A percentile compares a stretch with the other conserved stretches of the same genome.
phyloP scores from a whole-genome alignment of 306 rosid genomes.

The Lupinus albus region DNA sequence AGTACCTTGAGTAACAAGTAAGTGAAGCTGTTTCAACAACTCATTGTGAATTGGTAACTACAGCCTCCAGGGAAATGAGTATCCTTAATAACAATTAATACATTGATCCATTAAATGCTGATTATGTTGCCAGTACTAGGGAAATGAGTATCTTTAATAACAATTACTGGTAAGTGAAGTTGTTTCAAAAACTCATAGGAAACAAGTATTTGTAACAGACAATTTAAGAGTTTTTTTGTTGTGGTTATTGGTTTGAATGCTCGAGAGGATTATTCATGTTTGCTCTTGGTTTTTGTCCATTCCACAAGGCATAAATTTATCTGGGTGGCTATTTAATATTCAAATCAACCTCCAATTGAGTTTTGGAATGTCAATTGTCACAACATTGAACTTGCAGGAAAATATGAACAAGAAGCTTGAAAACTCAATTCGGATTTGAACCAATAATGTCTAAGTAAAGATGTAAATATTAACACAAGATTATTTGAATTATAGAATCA shows the following conservation, averaged over 20 bases:
- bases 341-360: slow-evolving; percentile 26
- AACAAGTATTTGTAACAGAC: slow-evolving; percentile 1
- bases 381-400: slow-evolving; percentile 26
- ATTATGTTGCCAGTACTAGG: no score
- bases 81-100: no score
- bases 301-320: background rate
- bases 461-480: slow-evolving; percentile 22
- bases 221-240: background rate
- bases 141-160: no score
- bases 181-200: background rate
- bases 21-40: slow-evolving; percentile 25
- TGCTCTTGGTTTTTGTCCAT: slow-evolving; percentile 28
- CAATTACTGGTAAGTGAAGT: no score
- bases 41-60: no score
- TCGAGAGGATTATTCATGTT: slow-evolving; percentile 20
- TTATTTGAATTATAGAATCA: no score
- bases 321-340: slow-evolving; percentile 32
- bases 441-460: background rate
- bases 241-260: slow-evolving; percentile 6
- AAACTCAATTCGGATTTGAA: background rate
- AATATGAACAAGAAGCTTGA: slow-evolving; percentile 21
- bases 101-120: no score
- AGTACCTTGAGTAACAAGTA: slow-evolving; percentile 46
- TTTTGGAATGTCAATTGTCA: slow-evolving; percentile 23
- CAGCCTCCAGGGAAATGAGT: no score